Evolutionary conservation across 2,329 filamentous ascomycete genomes (phyloP), one percentile per base, ranked within the genome.

Genomic region (Talaromyces verruculosus): DNA sequence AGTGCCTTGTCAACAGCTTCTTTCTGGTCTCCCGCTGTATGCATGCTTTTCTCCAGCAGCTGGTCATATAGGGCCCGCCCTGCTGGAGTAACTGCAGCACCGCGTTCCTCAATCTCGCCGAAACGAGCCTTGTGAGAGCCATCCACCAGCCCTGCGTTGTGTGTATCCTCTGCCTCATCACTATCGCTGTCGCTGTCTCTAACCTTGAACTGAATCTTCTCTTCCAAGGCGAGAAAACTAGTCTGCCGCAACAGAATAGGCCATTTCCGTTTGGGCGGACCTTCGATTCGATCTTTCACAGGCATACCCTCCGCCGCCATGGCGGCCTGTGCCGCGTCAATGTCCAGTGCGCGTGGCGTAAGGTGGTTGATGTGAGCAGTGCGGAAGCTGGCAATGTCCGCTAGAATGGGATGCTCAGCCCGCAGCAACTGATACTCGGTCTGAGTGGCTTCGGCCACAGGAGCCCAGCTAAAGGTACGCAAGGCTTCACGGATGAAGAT

Each of bases 281-380:
- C 84, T 66, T 86, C 84, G 19, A 86, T 84, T 0, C 78, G 73
- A 0, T 81, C 78, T 67, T 86, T 86, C 0, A 77, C 79, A 0
- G 76, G 70, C 64, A 86, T 75, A 0, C 79, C 79, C 1, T 71
- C 70, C 0, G 68, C 65, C 0, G 72, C 59, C 84, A 86, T 86
- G 2, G 69, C 68, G 1, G 68, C 55, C 63, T 85, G 83, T 0
- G 79, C 81, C 0, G 75, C 69, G 10, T 79, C 75, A 30, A 86
- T 85, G 63, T 85, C 80, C 3, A 85, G 73, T 0, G 82, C 83
- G 1, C 83, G 76, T 0, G 84, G 84, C 0, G 84, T 85, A 1
- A 86, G 77, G 63, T 85, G 84, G 67, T 85, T 86, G 69, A 85
- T 83, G 68, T 86, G 84, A 0, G 82, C 74, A 33, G 75, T 81